These are phyloP conservation scores for Kwoniella dejecticola DNA, from an alignment of 768 basidiomycete species.

Conservation along the genomic window DNA sequence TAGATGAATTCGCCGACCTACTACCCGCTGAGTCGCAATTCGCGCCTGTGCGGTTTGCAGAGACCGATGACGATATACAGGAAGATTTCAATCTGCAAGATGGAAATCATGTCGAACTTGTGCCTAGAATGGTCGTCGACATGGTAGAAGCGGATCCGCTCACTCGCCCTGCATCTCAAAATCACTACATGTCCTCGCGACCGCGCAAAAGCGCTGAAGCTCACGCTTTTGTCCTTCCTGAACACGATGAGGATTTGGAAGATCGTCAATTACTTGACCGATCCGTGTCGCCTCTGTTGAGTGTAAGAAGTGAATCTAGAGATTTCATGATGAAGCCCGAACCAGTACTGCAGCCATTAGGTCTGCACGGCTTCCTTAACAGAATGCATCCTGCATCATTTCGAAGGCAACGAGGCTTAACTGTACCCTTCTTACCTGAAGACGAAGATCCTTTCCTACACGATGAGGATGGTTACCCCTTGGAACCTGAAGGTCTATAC, in stretches of 20 bases:
- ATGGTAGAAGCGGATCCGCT: not conserved
- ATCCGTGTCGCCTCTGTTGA: not conserved
- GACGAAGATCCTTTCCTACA: slow-evolving; percentile 31
- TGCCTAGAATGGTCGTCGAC: too few species aligned
- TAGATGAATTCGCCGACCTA: slow-evolving; percentile 14
- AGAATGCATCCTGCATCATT: not conserved
- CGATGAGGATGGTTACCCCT: slow-evolving; percentile 32
- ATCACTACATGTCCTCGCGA: slow-evolving; percentile 10
- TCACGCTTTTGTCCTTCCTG: slow-evolving; percentile 21
- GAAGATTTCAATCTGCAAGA: too few species aligned
- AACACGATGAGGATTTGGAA: slow-evolving; percentile 30
- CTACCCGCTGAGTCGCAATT: slow-evolving; percentile 7
- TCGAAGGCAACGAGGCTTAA: not conserved
- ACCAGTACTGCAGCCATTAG: not conserved
- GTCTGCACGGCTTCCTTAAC: not conserved
- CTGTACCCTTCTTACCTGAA: not conserved
- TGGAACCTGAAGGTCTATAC: slow-evolving; percentile 27
- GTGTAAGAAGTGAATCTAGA: not conserved
- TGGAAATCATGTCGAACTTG: too few species aligned
- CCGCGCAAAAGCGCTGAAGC: slow-evolving; percentile 8
- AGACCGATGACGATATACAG: too few species aligned
- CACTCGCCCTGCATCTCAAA: slow-evolving; percentile 16
- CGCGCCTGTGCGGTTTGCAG: not conserved
- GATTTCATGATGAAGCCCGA: not conserved
- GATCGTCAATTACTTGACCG: slow-evolving; percentile 29